These are phyloP conservation scores for Nigrograna mackinnonii DNA, from an alignment of 2,329 filamentous ascomycete genomes.

Conservation along the genomic window DNA sequence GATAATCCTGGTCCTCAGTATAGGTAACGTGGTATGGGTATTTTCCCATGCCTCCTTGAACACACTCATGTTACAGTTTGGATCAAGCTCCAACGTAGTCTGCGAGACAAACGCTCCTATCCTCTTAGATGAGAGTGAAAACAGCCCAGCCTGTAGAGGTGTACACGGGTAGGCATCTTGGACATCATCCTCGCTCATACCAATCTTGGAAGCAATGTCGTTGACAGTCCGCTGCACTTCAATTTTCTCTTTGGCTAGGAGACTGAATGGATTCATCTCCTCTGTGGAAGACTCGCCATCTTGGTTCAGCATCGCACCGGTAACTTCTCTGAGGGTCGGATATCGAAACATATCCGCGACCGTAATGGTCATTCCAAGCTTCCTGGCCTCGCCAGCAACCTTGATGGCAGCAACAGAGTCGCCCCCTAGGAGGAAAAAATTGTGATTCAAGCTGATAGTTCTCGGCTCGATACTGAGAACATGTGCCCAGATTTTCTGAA, in stretches of 20 bases:
- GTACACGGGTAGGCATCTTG: neutral
- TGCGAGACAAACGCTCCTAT: neutral
- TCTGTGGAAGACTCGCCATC: too few relatives aligned
- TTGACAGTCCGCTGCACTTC: too few relatives aligned
- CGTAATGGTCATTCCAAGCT: neutral
- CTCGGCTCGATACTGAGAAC: slow-evolving; percentile 3
- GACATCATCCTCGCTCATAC: too few relatives aligned
- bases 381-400: slow-evolving; percentile 1
- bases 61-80: neutral
- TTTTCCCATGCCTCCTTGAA: neutral
- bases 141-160: neutral
- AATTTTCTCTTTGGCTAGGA: too few relatives aligned
- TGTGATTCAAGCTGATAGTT: slow-evolving; percentile 37
- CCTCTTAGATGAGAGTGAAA: neutral
- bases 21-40: neutral
- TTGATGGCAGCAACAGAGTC: slow-evolving; percentile 32
- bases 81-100: neutral
- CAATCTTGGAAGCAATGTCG: too few relatives aligned
- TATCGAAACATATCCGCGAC: slow-evolving; percentile 1
- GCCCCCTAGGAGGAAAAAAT: slow-evolving; percentile 45
- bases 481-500: slow-evolving; percentile 3
- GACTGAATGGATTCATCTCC: too few relatives aligned
- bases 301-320: too few relatives aligned
- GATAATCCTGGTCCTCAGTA: neutral
- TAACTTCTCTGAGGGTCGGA: slow-evolving; percentile 49